Conservation (phyloP, 805 yeast species). For the Yamadazyma sp. region DNA sequence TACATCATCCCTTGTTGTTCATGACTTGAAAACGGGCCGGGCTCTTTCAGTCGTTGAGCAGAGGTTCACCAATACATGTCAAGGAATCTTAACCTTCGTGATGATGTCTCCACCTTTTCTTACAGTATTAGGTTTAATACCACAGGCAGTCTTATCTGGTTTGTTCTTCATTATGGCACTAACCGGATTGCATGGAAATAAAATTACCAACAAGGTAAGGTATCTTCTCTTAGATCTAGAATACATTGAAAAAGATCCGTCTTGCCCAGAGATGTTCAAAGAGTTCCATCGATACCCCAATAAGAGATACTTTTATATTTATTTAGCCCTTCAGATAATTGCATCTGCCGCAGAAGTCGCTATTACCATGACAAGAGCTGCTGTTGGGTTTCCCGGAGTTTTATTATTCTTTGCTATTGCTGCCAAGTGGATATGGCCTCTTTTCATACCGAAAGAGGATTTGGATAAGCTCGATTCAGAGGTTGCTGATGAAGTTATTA, state of each 20-base stretch:
- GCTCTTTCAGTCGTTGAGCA: conserved; percentile 79
- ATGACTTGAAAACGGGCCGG: conserved; percentile 36
- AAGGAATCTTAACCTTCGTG: conserved; percentile 80
- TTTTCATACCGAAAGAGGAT: conserved; percentile 60
- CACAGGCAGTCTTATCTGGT: conserved; percentile 92
- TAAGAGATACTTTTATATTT: conserved; percentile 53
- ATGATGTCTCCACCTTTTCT: conserved; percentile 89
- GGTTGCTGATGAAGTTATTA: conserved; percentile 56
- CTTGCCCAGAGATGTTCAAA: conserved; percentile 35
- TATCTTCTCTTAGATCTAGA: conserved; percentile 60
- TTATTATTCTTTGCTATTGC: conserved; percentile 68
- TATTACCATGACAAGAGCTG: conserved; percentile 83
- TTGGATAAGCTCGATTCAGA: conserved; percentile 63
- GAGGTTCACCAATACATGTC: conserved; percentile 77
- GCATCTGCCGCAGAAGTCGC: conserved; percentile 82
- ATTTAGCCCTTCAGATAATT: conserved; percentile 54
- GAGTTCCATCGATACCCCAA: conserved; percentile 28
- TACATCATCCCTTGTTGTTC: conserved; percentile 70
- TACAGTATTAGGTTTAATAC: conserved; percentile 76
- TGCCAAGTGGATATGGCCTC: conserved; percentile 58
- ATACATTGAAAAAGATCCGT: conserved; percentile 34
- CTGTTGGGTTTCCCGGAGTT: conserved; percentile 92
- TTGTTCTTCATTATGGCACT: conserved; percentile 92
- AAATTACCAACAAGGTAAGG: conserved; percentile 59
- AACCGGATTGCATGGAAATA: conserved; percentile 69